These are phyloP conservation scores for Primulina huaijiensis DNA, from an alignment of 257 asterid genomes.

Conservation along the genomic window DNA sequence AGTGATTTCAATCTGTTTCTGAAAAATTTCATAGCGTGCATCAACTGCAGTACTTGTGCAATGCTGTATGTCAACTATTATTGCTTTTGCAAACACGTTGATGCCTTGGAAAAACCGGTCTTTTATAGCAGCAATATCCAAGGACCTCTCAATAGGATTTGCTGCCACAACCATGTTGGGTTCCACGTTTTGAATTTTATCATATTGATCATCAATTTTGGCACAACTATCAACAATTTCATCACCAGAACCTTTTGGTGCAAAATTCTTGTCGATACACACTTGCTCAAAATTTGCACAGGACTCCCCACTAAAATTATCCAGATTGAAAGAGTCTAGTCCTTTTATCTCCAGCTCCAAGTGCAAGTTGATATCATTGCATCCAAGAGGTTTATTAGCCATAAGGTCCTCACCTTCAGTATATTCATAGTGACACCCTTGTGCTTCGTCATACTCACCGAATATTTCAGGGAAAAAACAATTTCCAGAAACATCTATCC, in stretches of 20 bases:
- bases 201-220: constrained; percentile 32
- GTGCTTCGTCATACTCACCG: constrained; percentile 34
- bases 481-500: constrained; percentile 79
- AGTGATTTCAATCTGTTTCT: constrained; percentile 66
- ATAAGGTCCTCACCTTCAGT: constrained; percentile 27
- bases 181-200: constrained; percentile 28
- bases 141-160: constrained; percentile 25
- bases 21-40: constrained; percentile 64
- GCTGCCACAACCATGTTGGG: constrained; percentile 21
- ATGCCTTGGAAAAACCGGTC: constrained; percentile 52
- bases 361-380: constrained; percentile 55
- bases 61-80: constrained; percentile 41
- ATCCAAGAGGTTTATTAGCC: constrained; percentile 35
- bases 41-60: constrained; percentile 40
- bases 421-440: constrained; percentile 25
- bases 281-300: constrained; percentile 43
- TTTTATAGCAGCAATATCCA: constrained; percentile 38
- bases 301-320: constrained; percentile 74
- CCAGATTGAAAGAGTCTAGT: constrained; percentile 37
- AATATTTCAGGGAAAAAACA: constrained; percentile 77
- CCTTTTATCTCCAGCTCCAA: constrained; percentile 72
- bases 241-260: constrained; percentile 35
- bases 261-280: constrained; percentile 32
- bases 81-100: constrained; percentile 33
- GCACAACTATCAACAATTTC: constrained; percentile 38